Conservation (phyloP, 441 rosid genomes). For the Breynia disticha region DNA sequence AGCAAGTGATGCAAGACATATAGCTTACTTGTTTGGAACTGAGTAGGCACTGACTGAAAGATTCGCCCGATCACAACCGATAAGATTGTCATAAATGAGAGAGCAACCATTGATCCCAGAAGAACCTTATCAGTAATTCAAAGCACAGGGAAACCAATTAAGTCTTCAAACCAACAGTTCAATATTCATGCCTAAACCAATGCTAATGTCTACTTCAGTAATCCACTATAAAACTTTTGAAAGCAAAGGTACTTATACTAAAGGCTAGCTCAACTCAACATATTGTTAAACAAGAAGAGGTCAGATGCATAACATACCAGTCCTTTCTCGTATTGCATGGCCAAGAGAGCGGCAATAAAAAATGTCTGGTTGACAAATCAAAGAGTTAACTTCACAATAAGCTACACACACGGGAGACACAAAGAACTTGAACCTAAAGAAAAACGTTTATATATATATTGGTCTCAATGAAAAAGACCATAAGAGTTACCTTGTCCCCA, state of each 20-base stretch:
- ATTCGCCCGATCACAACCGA: slow-evolving; percentile 80
- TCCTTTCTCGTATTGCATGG: slow-evolving; percentile 93
- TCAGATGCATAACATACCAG: slow-evolving; percentile 42
- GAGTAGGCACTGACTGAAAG: slow-evolving; percentile 89
- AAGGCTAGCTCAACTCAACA: too few relatives aligned
- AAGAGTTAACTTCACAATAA: slow-evolving; percentile 10
- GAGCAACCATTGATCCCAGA: slow-evolving; percentile 94
- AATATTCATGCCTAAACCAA: too few relatives aligned
- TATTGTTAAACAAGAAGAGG: too few relatives aligned
- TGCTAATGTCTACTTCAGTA: too few relatives aligned
- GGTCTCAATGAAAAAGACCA: background rate
- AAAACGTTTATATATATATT: background rate
- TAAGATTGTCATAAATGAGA: slow-evolving; percentile 86
- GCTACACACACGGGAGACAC: background rate
- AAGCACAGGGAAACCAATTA: slow-evolving; percentile 11
- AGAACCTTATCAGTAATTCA: slow-evolving; percentile 65
- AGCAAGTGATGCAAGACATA: slow-evolving; percentile 2
- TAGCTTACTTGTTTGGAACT: slow-evolving; percentile 83
- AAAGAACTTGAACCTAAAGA: background rate
- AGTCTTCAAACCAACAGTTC: too few relatives aligned
- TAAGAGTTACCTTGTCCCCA: slow-evolving; percentile 69
- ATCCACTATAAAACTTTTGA: too few relatives aligned
- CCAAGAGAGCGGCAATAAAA: slow-evolving; percentile 90
- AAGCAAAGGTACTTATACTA: too few relatives aligned
- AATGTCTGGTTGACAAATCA: slow-evolving; percentile 56